Conservation (phyloP, 768 basidiomycete genomes). For the Dendrothele bispora region DNA sequence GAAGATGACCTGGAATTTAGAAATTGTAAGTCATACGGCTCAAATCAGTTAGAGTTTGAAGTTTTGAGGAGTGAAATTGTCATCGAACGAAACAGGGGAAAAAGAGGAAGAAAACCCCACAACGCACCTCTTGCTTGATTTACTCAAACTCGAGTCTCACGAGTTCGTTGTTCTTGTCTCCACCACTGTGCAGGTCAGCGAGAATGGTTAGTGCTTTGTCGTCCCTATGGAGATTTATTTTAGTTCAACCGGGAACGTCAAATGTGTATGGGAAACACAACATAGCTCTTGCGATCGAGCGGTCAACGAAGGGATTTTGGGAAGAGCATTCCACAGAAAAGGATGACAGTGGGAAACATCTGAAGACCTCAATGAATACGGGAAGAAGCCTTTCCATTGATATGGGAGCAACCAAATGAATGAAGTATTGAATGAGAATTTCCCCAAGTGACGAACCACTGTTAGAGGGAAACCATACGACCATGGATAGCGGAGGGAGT, state of each 20-base stretch:
- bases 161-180: conserved; percentile 54
- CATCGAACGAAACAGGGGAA: conserved; percentile 78
- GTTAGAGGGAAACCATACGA: conserved; percentile 73
- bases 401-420: conserved; percentile 77
- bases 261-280: conserved; percentile 67
- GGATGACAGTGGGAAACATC: conserved; percentile 73
- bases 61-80: conserved; percentile 28
- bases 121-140: too few relatives aligned
- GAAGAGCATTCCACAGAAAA: conserved; percentile 70
- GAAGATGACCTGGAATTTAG: conserved; percentile 49
- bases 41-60: too few relatives aligned
- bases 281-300: conserved; percentile 56
- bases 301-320: conserved; percentile 75
- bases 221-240: conserved; percentile 29
- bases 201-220: conserved; percentile 70
- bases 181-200: conserved; percentile 71
- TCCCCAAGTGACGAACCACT: conserved; percentile 85
- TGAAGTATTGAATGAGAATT: conserved; percentile 73
- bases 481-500: conserved; percentile 73
- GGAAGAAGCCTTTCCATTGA: conserved; percentile 70
- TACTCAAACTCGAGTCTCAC: conserved; percentile 72
- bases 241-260: neutral
- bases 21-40: too few relatives aligned
- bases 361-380: conserved; percentile 81
- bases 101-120: too few relatives aligned